Evolutionary conservation across 108 stramenopile species (phyloP).

Genomic region (Cyclotella cryptica): DNA sequence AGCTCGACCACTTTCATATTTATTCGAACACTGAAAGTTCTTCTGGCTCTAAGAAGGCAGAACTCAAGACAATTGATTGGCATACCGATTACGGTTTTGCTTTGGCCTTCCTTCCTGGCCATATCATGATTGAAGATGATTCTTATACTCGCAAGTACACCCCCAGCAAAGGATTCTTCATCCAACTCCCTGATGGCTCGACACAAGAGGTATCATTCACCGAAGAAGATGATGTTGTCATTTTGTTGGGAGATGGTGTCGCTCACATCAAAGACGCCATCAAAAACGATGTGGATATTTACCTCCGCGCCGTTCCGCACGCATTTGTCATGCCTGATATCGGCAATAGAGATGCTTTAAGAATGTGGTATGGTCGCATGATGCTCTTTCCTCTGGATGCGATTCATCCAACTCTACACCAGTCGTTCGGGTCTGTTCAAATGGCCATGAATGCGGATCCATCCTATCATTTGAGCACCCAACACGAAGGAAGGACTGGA

Average conservation of each 20-base stretch:
- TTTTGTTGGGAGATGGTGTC: constrained; percentile 21
- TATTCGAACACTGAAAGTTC: neutral
- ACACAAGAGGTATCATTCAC: constrained; percentile 7
- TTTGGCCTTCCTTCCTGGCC: constrained; percentile 15
- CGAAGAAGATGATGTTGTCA: constrained; percentile 15
- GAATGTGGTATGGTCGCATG: constrained; percentile 21
- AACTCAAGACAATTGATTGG: constrained; percentile 8
- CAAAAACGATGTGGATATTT: neutral
- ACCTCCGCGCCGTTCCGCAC: constrained; percentile 13
- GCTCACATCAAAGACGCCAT: constrained; percentile 14
- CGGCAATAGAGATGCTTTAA: neutral
- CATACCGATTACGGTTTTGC: constrained; percentile 22
- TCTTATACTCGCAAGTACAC: neutral
- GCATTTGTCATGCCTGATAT: constrained; percentile 20
- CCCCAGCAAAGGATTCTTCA: constrained; percentile 15
- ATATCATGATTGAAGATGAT: neutral
- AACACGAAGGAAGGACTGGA: neutral
- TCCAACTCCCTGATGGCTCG: constrained; percentile 12
- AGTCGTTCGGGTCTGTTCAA: constrained; percentile 4
- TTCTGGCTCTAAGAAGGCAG: neutral
- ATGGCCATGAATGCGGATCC: constrained; percentile 13
- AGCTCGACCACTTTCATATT: constrained; percentile 15
- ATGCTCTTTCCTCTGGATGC: constrained; percentile 13
- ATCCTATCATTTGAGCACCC: constrained; percentile 2
- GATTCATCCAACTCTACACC: neutral